A percentile compares a stretch with the other conserved stretches of the same genome.
Conservation (phyloP, 495 filamentous ascomycete species). For the Aspergillus nanangensis region DNA sequence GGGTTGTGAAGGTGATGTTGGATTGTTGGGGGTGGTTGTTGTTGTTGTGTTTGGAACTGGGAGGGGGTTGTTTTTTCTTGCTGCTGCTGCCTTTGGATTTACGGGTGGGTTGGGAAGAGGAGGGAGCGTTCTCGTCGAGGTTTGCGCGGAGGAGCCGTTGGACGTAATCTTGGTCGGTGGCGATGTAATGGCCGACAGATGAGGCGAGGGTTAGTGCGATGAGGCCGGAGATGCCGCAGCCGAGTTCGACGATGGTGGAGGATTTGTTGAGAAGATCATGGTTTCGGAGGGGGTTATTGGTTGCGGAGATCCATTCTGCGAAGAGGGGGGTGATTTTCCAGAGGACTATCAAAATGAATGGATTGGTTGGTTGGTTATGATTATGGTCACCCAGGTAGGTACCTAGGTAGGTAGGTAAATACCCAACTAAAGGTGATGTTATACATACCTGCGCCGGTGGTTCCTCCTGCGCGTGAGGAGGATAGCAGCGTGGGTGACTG, state of each 20-base stretch:
- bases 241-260: conserved; percentile 73
- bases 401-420: not conserved
- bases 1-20: conserved; percentile 37
- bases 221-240: conserved; percentile 79
- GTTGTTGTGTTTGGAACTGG: not conserved
- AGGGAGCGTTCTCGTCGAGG: conserved; percentile 54
- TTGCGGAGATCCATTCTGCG: conserved; percentile 69
- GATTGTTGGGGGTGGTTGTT: not conserved
- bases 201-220: conserved; percentile 63
- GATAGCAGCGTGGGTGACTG: conserved; percentile 82
- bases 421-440: no score
- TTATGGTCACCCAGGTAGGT: not conserved
- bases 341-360: no score
- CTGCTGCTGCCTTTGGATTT: not conserved
- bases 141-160: conserved; percentile 70
- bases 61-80: conserved; percentile 12
- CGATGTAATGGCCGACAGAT: conserved; percentile 59
- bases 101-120: not conserved
- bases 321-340: conserved; percentile 92
- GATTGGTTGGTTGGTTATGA: not conserved
- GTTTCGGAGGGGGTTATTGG: conserved; percentile 58
- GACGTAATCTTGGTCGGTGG: conserved; percentile 89
- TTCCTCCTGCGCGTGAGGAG: conserved; percentile 74
- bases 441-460: conserved; percentile 83
- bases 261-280: conserved; percentile 46